Percentiles rank a stretch among this genome's conserved stretches.
phyloP scores from a whole-genome alignment of 2,329 filamentous ascomycete species.

The Purpureocillium lavendulum region DNA sequence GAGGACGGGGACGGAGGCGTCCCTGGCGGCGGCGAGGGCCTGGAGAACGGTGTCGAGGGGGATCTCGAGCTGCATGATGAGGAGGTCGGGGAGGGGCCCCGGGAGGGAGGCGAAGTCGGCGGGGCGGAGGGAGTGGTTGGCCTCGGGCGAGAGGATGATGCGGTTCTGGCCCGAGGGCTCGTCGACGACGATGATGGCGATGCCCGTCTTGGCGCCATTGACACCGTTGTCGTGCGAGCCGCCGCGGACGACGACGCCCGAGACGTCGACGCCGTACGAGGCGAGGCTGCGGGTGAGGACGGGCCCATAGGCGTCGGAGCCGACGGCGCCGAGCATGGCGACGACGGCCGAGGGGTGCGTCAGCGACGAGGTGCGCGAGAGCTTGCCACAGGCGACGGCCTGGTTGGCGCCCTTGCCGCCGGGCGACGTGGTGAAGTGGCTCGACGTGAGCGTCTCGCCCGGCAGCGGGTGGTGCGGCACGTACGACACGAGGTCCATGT shows the following conservation, averaged over 20 bases:
- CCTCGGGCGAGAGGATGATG: constrained; percentile 65
- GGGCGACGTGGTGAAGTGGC: constrained; percentile 67
- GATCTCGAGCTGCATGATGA: constrained; percentile 75
- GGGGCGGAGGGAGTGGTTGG: constrained; percentile 47
- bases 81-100: constrained; percentile 44
- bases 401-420: constrained; percentile 97
- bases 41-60: constrained; percentile 57
- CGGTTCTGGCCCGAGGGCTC: constrained; percentile 65
- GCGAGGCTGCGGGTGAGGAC: constrained; percentile 50
- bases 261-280: constrained; percentile 53
- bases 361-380: constrained; percentile 49
- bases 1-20: constrained; percentile 51
- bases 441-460: constrained; percentile 81
- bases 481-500: constrained; percentile 86
- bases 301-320: constrained; percentile 56
- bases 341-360: constrained; percentile 34
- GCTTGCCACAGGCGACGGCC: constrained; percentile 77
- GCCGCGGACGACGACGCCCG: constrained; percentile 40
- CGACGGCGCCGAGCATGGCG: constrained; percentile 68
- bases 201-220: constrained; percentile 48
- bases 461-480: constrained; percentile 74
- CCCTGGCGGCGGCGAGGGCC: constrained; percentile 44
- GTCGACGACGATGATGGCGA: constrained; percentile 71
- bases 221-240: too few species aligned
- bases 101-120: constrained; percentile 25